Percentiles rank a stretch among this genome's conserved stretches.
phyloP scores from a whole-genome alignment of 2,329 filamentous ascomycete species.

The Pseudopyrenochaeta lycopersici region DNA sequence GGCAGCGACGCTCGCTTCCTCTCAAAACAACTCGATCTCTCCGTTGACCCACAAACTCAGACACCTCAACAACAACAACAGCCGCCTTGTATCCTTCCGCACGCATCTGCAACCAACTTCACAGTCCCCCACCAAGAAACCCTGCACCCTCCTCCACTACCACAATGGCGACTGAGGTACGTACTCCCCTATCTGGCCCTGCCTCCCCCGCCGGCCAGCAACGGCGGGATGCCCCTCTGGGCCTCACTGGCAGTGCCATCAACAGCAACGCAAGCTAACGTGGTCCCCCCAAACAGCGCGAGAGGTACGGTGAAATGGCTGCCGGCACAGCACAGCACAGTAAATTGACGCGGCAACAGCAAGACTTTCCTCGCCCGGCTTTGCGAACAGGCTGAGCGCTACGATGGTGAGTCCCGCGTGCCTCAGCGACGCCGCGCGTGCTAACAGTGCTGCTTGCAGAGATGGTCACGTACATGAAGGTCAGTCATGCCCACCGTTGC shows the following conservation, averaged over 20 bases:
- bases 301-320: conserved; percentile 53
- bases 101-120: conserved; percentile 30
- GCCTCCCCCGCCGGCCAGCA: conserved; percentile 47
- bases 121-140: conserved; percentile 21
- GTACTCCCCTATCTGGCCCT: conserved; percentile 52
- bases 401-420: conserved; percentile 76
- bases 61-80: conserved; percentile 30
- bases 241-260: conserved; percentile 44
- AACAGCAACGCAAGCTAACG: conserved; percentile 48
- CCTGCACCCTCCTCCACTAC: conserved; percentile 23
- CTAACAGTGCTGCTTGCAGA: conserved; percentile 62
- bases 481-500: conserved; percentile 53
- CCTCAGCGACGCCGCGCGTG: conserved; percentile 27
- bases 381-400: conserved; percentile 99
- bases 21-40: conserved; percentile 38
- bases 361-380: conserved; percentile 99
- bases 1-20: conserved; percentile 40
- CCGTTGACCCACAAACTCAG: conserved; percentile 30
- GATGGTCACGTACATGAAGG: conserved; percentile 99
- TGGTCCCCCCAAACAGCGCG: conserved; percentile 52
- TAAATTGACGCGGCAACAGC: conserved; percentile 47
- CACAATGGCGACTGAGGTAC: conserved; percentile 72
- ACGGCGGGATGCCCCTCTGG: conserved; percentile 53
- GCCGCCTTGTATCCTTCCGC: conserved; percentile 32
- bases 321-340: conserved; percentile 13